Conservation (phyloP, 805 yeast species). For the Metschnikowia shivogae region DNA sequence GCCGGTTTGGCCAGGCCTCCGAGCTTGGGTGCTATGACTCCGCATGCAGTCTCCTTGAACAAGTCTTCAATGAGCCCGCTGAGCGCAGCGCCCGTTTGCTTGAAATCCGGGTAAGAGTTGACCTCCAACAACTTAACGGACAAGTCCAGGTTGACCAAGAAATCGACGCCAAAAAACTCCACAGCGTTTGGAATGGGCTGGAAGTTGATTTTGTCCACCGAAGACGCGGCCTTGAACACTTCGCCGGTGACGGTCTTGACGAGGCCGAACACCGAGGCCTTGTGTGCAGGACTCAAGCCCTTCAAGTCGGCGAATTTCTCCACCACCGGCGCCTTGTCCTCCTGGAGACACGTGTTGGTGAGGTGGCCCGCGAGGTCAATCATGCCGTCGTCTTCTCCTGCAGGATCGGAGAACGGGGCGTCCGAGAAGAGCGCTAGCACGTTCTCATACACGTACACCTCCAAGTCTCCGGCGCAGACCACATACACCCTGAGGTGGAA, state of each 20-base stretch:
- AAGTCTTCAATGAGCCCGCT: constrained; percentile 62
- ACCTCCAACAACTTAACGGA: constrained; percentile 71
- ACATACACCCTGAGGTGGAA: constrained; percentile 89
- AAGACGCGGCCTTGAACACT: constrained; percentile 73
- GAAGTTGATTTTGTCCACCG: constrained; percentile 80
- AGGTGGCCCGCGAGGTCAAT: constrained; percentile 68
- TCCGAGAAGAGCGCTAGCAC: constrained; percentile 82
- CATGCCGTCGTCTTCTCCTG: constrained; percentile 29
- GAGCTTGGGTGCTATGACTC: constrained; percentile 32
- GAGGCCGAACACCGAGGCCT: constrained; percentile 40
- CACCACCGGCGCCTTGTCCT: constrained; percentile 48
- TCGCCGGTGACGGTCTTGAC: constrained; percentile 65
- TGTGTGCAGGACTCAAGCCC: constrained; percentile 36
- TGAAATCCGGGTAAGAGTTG: constrained; percentile 94
- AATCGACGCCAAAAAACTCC: constrained; percentile 88
- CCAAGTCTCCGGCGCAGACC: constrained; percentile 65
- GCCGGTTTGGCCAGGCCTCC: background rate
- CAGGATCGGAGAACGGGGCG: constrained; percentile 32
- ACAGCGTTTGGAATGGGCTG: constrained; percentile 75
- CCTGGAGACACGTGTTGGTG: constrained; percentile 91
- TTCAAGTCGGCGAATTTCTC: constrained; percentile 57
- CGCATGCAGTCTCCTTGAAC: constrained; percentile 52
- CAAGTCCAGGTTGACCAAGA: constrained; percentile 57
- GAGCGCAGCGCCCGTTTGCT: constrained; percentile 83
- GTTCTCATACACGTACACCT: constrained; percentile 74